phyloP scores from a whole-genome alignment of 495 filamentous ascomycete genomes.

The Neurospora intermedia region DNA sequence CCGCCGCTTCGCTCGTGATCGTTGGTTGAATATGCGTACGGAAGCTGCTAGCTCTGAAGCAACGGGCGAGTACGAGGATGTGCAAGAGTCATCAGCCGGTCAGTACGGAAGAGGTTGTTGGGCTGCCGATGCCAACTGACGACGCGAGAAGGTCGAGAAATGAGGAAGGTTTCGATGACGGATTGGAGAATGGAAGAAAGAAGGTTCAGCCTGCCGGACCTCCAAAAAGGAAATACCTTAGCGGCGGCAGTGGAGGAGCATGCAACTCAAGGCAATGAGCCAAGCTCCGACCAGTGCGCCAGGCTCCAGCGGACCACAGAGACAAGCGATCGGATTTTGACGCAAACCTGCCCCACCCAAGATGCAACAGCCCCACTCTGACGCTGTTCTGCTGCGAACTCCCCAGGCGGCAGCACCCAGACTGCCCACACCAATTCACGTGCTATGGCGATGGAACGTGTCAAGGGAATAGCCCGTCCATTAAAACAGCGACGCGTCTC shows the following conservation, averaged over 20 bases:
- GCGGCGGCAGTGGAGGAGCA: background rate
- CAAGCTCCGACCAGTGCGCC: background rate
- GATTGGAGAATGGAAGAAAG: background rate
- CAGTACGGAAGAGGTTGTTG: background rate
- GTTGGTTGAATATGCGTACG: background rate
- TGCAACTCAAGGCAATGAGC: background rate
- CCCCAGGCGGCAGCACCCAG: background rate
- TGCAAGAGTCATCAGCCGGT: background rate
- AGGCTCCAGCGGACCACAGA: background rate
- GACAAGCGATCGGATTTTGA: background rate
- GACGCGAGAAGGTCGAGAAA: background rate
- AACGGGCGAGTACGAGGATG: background rate
- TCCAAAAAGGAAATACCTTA: slow-evolving; percentile 1
- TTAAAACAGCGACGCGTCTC: slow-evolving; percentile 5
- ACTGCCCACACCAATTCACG: slow-evolving; percentile 2
- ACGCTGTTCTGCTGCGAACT: background rate
- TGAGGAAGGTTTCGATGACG: background rate
- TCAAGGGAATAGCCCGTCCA: background rate
- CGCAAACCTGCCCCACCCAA: background rate
- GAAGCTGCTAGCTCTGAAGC: background rate
- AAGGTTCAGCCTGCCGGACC: background rate
- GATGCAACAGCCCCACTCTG: background rate
- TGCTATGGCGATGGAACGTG: slow-evolving; percentile 13
- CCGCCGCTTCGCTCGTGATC: background rate
- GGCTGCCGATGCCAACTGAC: background rate